phyloP scores from a whole-genome alignment of 139 green algal species.

The Coccomyxa sp. region DNA sequence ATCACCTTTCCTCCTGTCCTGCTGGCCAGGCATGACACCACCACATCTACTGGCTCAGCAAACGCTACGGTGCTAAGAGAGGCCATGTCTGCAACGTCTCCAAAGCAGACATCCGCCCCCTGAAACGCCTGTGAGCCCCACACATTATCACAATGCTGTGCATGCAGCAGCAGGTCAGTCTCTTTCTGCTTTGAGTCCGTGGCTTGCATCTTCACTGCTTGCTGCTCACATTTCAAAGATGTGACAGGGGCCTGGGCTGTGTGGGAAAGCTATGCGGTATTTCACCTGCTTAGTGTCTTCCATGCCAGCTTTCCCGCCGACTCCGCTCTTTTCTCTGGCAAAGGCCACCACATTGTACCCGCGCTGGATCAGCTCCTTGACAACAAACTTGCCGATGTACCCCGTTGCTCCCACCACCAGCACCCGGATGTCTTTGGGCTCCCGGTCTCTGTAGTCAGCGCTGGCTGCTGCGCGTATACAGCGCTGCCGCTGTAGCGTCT shows the following conservation, averaged over 20 bases:
- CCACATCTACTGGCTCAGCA: constrained; percentile 86
- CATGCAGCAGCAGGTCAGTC: neutral
- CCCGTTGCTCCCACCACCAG: constrained; percentile 92
- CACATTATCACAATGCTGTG: neutral
- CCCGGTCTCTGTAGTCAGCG: constrained; percentile 53
- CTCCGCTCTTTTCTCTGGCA: constrained; percentile 80
- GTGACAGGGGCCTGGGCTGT: neutral
- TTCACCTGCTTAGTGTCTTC: constrained; percentile 68
- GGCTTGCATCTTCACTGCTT: neutral
- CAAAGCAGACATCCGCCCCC: constrained; percentile 86
- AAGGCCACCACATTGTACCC: constrained; percentile 83
- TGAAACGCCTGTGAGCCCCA: constrained; percentile 56
- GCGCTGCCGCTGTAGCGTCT: neutral
- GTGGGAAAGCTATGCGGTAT: neutral
- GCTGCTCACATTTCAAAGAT: neutral
- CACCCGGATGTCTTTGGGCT: constrained; percentile 74
- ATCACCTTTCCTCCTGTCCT: constrained; percentile 69
- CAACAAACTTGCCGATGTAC: constrained; percentile 95
- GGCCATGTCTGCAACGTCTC: constrained; percentile 67
- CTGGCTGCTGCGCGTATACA: neutral
- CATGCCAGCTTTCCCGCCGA: constrained; percentile 81
- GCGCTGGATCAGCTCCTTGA: constrained; percentile 55
- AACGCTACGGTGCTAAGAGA: constrained; percentile 63
- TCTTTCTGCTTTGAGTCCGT: neutral
- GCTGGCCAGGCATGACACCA: constrained; percentile 94